Percentiles rank a stretch among this genome's conserved stretches.
phyloP scores from a whole-genome alignment of 2,329 filamentous ascomycete genomes.

The Sporothrix inflata region DNA sequence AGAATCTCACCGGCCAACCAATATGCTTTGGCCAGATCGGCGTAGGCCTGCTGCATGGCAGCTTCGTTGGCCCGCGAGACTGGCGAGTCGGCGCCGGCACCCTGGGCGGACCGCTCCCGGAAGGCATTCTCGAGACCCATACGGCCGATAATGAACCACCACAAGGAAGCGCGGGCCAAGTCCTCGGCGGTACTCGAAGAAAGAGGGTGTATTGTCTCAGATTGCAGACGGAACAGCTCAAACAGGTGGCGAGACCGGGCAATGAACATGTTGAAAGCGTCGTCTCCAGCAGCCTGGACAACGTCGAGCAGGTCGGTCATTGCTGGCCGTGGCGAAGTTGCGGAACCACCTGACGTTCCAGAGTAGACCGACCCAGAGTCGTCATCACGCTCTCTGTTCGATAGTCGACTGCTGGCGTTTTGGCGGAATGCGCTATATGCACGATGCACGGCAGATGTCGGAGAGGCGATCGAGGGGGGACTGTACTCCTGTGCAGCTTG shows the following conservation, averaged over 20 bases:
- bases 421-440: slow-evolving; percentile 36
- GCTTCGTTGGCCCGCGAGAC: slow-evolving; percentile 53
- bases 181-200: slow-evolving; percentile 65
- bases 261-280: slow-evolving; percentile 71
- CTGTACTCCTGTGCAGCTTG: slow-evolving; percentile 44
- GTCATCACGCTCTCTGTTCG: slow-evolving; percentile 35
- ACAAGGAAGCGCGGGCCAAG: slow-evolving; percentile 73
- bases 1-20: slow-evolving; percentile 71
- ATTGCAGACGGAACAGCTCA: slow-evolving; percentile 75
- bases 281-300: slow-evolving; percentile 56
- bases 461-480: slow-evolving; percentile 42
- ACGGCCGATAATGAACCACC: slow-evolving; percentile 89
- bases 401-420: slow-evolving; percentile 36
- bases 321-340: slow-evolving; percentile 38
- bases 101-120: slow-evolving; percentile 61
- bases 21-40: slow-evolving; percentile 81
- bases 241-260: slow-evolving; percentile 72
- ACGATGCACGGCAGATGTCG: slow-evolving; percentile 37
- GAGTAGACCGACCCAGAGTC: slow-evolving; percentile 19
- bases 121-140: slow-evolving; percentile 74
- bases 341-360: slow-evolving; percentile 18
- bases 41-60: slow-evolving; percentile 74
- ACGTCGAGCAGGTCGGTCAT: slow-evolving; percentile 48
- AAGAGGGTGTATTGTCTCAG: slow-evolving; percentile 71
- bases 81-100: slow-evolving; percentile 47